A percentile compares a stretch with the other conserved stretches of the same genome.
Conservation (phyloP, 1,284 basidiomycete species). For the Mycena sp. region DNA sequence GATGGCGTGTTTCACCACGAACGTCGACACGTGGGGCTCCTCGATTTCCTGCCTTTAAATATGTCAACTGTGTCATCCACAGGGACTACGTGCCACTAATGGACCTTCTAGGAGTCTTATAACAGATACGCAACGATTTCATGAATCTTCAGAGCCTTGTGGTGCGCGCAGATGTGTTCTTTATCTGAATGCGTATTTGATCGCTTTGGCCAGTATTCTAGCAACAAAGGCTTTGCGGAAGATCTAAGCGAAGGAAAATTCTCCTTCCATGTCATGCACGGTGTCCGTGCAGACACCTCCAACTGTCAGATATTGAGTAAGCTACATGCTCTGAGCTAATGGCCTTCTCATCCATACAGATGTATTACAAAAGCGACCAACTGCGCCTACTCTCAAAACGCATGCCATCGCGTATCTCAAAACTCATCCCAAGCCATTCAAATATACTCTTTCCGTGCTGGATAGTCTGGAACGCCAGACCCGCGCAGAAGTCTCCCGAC, state of each 20-base stretch:
- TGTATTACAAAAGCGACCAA: constrained; percentile 87
- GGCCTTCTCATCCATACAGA: constrained; percentile 59
- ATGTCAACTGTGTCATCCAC: no score
- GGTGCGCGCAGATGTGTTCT: background rate
- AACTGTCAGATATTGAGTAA: constrained; percentile 40
- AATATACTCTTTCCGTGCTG: constrained; percentile 76
- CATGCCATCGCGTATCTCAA: constrained; percentile 83
- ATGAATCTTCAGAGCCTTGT: constrained; percentile 2
- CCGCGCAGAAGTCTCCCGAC: no score
- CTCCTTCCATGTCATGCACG: constrained; percentile 79
- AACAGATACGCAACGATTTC: constrained; percentile 97
- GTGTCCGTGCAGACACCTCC: constrained; percentile 55
- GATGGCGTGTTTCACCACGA: background rate
- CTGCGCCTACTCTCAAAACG: constrained; percentile 80
- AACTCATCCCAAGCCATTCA: constrained; percentile 74
- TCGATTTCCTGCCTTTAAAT: no score
- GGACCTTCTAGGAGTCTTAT: constrained; percentile 93
- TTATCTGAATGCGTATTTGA: no score
- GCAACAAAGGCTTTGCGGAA: constrained; percentile 83
- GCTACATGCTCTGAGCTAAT: constrained; percentile 42
- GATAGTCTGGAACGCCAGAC: constrained; percentile 53
- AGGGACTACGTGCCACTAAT: constrained; percentile 56
- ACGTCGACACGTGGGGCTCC: background rate
- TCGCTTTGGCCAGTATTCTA: constrained; percentile 60
- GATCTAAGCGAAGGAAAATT: constrained; percentile 86